These are phyloP conservation scores for Xylaria castorea DNA, from an alignment of 495 filamentous ascomycete genomes.

Conservation along the genomic window DNA sequence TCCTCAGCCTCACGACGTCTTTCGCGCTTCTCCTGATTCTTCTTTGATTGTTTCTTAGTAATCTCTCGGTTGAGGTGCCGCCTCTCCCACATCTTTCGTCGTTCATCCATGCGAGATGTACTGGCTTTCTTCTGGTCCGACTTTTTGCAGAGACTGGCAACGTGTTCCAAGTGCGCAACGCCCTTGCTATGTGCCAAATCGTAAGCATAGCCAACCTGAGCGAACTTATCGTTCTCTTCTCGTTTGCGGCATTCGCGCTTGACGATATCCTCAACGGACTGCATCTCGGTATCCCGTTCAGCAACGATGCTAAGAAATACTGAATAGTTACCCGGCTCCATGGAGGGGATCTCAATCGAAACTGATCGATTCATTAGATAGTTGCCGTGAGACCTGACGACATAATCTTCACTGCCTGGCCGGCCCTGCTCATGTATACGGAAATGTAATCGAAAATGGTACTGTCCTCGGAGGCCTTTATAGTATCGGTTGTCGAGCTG, in stretches of 20 bases:
- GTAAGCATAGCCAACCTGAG: constrained; percentile 83
- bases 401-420: constrained; percentile 82
- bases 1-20: constrained; percentile 53
- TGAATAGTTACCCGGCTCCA: constrained; percentile 82
- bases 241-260: constrained; percentile 67
- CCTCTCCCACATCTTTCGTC: constrained; percentile 56
- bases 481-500: constrained; percentile 92
- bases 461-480: constrained; percentile 81
- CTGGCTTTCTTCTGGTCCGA: constrained; percentile 58
- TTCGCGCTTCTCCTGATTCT: constrained; percentile 55
- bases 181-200: constrained; percentile 91
- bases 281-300: constrained; percentile 57
- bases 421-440: constrained; percentile 72
- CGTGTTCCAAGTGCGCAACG: constrained; percentile 63
- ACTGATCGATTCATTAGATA: constrained; percentile 63
- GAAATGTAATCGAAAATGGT: constrained; percentile 83
- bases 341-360: constrained; percentile 55
- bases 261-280: constrained; percentile 74
- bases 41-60: constrained; percentile 44
- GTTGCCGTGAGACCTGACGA: constrained; percentile 82
- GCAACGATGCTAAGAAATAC: constrained; percentile 84
- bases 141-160: constrained; percentile 60
- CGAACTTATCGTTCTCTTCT: constrained; percentile 78
- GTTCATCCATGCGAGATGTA: constrained; percentile 49
- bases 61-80: constrained; percentile 48